These are phyloP conservation scores for Aspergillus hiratsukae DNA, from an alignment of 2,329 filamentous ascomycete genomes.

Conservation along the genomic window DNA sequence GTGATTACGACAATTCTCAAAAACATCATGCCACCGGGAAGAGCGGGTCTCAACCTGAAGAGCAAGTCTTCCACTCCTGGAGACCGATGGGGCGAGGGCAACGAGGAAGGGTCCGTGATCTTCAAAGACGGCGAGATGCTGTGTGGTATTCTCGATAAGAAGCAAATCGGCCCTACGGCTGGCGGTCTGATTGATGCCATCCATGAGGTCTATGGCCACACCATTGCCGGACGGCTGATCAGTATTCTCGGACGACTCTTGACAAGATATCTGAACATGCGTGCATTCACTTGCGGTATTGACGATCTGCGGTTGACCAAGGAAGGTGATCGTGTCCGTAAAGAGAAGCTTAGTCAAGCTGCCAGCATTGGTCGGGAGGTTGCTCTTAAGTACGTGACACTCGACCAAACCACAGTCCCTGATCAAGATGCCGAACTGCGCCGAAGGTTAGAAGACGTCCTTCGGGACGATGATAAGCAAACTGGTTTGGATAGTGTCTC, in stretches of 20 bases:
- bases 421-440: constrained; percentile 67
- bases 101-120: constrained; percentile 75
- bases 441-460: constrained; percentile 77
- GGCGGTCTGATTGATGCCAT: constrained; percentile 88
- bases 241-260: constrained; percentile 85
- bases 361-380: constrained; percentile 69
- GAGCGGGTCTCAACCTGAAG: constrained; percentile 71
- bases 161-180: constrained; percentile 81
- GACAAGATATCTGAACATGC: constrained; percentile 86
- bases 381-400: constrained; percentile 81
- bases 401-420: constrained; percentile 61
- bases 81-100: constrained; percentile 67
- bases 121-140: constrained; percentile 85
- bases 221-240: constrained; percentile 77
- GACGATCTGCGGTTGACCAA: constrained; percentile 86
- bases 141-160: constrained; percentile 90
- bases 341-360: constrained; percentile 64
- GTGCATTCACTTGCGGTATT: constrained; percentile 95
- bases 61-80: constrained; percentile 73
- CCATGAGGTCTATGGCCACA: constrained; percentile 89
- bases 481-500: constrained; percentile 83
- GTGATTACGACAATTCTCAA: constrained; percentile 87
- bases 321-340: constrained; percentile 68
- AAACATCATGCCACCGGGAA: constrained; percentile 77
- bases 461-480: constrained; percentile 88